Evolutionary conservation across 1,139 yeast genomes (phyloP), one percentile per base, ranked within the genome.

Genomic region (Yamadazyma blattariae): DNA sequence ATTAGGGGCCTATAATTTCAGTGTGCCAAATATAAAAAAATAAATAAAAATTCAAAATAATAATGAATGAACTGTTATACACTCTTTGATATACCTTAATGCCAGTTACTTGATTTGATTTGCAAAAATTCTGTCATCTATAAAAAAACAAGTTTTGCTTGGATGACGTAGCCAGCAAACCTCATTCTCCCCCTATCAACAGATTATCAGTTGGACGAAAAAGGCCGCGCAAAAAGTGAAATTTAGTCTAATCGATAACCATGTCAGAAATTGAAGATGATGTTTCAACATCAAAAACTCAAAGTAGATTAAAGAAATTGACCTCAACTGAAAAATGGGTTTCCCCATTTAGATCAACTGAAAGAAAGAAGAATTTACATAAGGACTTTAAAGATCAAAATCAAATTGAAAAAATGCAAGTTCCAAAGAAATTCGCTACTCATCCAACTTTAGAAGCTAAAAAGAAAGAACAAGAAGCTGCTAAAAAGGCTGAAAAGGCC

Each of bases 311-410:
- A 51, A 68, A 67, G 51, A 56, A 65, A 48, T 61, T 67, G 55
- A 53, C 72, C 14, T 47, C 62, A 25, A 56, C 63, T 29, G 56
- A 61, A 18, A 52, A 60, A 6, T 75, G 80, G 80, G 67, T 70
- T 10, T 73, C 80, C 6, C 80, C 80, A 7, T 75, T 75, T 44
- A 67, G 81, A 54, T 51, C 30, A 13, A 25, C 34, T n/a, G 3
- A 56, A 22, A 45, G 55, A 30, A 48, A 47, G 39, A 59, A 57
- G 49, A 61, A 62, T 45, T 56, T 61, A 36, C 56, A 59, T 41
- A 52, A 60, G 41, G 61, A 69, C 42, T 62, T 64, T 44, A 58
- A 59, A 44, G 62, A 63, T 12, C 52, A 57, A 26, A 69, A 69
- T 47, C 50, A 57, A 33, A 59, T 68, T 36, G 52, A 56, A 32